A percentile compares a stretch with the other conserved stretches of the same genome.
phyloP scores from a whole-genome alignment of 2,329 filamentous ascomycete genomes.

The Botrytis cinerea region DNA sequence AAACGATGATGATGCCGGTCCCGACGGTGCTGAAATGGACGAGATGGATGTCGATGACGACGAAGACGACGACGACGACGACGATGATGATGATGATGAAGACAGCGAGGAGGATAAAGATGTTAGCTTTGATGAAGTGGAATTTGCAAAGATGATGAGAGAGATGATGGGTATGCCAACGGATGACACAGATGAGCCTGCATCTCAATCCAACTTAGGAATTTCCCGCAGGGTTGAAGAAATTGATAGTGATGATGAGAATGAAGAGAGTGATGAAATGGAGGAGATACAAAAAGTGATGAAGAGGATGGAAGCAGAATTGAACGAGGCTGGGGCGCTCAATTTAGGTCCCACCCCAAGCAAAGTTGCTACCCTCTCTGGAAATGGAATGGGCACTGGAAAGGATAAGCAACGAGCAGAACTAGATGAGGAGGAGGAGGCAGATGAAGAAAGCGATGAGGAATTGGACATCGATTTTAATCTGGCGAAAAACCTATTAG shows the following conservation, averaged over 20 bases:
- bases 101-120: constrained; percentile 72
- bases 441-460: constrained; percentile 55
- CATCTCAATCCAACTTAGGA: constrained; percentile 15
- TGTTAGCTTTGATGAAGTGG: constrained; percentile 78
- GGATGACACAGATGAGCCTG: constrained; percentile 28
- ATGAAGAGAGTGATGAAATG: constrained; percentile 47
- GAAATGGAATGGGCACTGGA: constrained; percentile 2
- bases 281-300: constrained; percentile 66
- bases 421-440: constrained; percentile 62
- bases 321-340: constrained; percentile 68
- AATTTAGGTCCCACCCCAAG: constrained; percentile 49
- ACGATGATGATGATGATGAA: constrained; percentile 53
- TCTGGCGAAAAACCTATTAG: constrained; percentile 84
- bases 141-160: constrained; percentile 85
- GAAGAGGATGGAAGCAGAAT: constrained; percentile 70
- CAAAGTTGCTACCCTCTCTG: constrained; percentile 41
- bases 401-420: constrained; percentile 35
- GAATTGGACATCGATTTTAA: constrained; percentile 82
- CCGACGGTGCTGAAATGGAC: constrained; percentile 73
- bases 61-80: constrained; percentile 52
- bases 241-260: constrained; percentile 43
- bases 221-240: constrained; percentile 32
- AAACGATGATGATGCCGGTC: constrained; percentile 78
- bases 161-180: constrained; percentile 78
- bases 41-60: constrained; percentile 66